Percentiles rank a stretch among this genome's conserved stretches.
These are phyloP conservation scores for Phellopilus nigrolimitatus DNA, from an alignment of 1,284 basidiomycete species.

Conservation along the genomic window DNA sequence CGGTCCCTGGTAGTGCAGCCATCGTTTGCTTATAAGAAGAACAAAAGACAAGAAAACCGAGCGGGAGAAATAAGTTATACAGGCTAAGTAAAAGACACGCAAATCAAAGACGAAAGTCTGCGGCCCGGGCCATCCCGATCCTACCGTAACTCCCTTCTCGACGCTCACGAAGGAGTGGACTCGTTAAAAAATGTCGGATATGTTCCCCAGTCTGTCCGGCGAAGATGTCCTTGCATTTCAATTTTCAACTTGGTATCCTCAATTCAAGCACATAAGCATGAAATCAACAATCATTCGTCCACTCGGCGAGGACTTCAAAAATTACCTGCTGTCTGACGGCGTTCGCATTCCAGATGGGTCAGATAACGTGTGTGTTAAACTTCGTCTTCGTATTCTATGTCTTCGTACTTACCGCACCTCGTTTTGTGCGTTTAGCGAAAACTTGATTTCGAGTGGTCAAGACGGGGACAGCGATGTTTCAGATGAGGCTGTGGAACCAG, in stretches of 20 bases:
- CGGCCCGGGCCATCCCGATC: too few relatives aligned
- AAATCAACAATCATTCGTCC: conserved; percentile 78
- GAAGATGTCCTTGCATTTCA: conserved; percentile 69
- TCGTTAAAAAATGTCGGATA: conserved; percentile 1
- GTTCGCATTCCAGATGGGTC: conserved; percentile 82
- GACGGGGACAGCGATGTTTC: conserved; percentile 34
- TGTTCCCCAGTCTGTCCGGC: conserved; percentile 50
- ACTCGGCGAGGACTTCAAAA: conserved; percentile 57
- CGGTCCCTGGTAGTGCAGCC: too few relatives aligned
- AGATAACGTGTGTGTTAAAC: conserved; percentile 58
- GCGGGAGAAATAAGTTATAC: too few relatives aligned
- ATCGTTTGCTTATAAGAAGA: too few relatives aligned
- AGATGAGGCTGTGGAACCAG: conserved; percentile 34
- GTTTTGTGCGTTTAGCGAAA: conserved; percentile 65
- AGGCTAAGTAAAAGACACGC: too few relatives aligned
- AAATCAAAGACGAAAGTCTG: too few relatives aligned
- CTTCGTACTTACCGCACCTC: conserved; percentile 42
- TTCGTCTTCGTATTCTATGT: too few relatives aligned
- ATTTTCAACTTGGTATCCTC: conserved; percentile 86
- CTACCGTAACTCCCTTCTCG: too few relatives aligned
- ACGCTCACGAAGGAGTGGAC: neutral
- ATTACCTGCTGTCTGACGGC: conserved; percentile 76
- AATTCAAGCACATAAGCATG: conserved; percentile 65
- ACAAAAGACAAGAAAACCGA: too few relatives aligned
- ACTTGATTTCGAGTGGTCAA: neutral